Conservation (phyloP, 2,329 filamentous ascomycete genomes). For the Colletotrichum tropicale region DNA sequence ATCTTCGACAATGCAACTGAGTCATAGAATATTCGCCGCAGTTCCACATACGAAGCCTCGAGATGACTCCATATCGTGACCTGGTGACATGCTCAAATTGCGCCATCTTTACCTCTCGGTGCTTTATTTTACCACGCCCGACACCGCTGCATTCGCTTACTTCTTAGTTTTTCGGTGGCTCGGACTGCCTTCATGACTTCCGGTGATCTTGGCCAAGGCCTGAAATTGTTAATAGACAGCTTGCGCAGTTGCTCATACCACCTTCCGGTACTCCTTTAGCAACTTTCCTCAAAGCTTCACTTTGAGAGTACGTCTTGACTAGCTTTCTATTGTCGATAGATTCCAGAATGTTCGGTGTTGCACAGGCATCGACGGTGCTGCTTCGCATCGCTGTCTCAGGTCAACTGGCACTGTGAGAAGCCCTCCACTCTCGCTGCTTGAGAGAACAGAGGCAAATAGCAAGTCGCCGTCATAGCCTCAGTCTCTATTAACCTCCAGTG, state of each 20-base stretch:
- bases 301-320: not conserved
- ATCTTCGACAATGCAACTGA: not conserved
- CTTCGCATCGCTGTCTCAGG: not conserved
- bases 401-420: not conserved
- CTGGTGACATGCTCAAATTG: not conserved
- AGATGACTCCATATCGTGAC: not conserved
- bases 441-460: not conserved
- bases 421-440: not conserved
- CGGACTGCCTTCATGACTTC: not conserved
- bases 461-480: not conserved
- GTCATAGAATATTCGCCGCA: not conserved
- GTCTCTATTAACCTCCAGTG: not conserved
- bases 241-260: not conserved
- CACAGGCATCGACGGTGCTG: not conserved
- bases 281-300: not conserved
- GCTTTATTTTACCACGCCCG: not conserved
- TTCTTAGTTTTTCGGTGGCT: no score
- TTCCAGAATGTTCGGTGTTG: not conserved
- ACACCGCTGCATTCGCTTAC: no score
- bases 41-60: not conserved
- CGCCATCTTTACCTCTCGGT: not conserved
- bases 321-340: not conserved
- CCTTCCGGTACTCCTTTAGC: not conserved
- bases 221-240: not conserved
- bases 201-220: not conserved